These are phyloP conservation scores for Tetradesmus obliquus DNA, from an alignment of 139 green algal species.

Conservation along the genomic window DNA sequence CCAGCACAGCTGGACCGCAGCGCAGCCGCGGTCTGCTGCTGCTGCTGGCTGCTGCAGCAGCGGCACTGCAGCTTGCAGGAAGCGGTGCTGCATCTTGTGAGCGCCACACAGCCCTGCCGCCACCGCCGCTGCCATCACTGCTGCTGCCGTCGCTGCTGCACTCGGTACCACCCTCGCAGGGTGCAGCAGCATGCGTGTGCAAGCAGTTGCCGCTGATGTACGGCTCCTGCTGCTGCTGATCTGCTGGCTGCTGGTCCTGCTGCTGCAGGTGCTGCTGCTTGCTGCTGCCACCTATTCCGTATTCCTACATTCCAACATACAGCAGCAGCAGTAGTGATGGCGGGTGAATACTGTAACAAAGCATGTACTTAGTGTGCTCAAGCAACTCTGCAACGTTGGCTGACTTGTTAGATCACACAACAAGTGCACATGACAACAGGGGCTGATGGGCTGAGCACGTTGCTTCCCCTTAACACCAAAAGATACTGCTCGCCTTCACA, in stretches of 20 bases:
- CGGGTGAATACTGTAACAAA: neutral
- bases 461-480: no score
- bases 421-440: no score
- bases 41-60: neutral
- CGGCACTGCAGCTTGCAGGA: neutral
- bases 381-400: no score
- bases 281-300: conserved; percentile 8
- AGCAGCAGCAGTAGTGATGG: neutral
- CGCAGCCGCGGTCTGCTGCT: neutral
- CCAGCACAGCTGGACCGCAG: neutral
- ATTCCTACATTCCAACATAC: conserved; percentile 1
- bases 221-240: conserved; percentile 8
- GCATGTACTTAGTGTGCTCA: no score
- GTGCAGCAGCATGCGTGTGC: neutral
- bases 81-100: neutral
- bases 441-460: no score
- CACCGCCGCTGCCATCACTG: neutral
- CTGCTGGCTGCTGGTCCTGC: neutral
- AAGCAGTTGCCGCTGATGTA: neutral
- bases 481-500: no score
- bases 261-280: conserved; percentile 28
- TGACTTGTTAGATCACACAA: no score
- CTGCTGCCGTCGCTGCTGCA: neutral
- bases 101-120: neutral
- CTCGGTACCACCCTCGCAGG: neutral